A percentile compares a stretch with the other conserved stretches of the same genome.
Evolutionary conservation across 164 flowering plant species (phyloP).

Genomic region (Magnolia officinalis): DNA sequence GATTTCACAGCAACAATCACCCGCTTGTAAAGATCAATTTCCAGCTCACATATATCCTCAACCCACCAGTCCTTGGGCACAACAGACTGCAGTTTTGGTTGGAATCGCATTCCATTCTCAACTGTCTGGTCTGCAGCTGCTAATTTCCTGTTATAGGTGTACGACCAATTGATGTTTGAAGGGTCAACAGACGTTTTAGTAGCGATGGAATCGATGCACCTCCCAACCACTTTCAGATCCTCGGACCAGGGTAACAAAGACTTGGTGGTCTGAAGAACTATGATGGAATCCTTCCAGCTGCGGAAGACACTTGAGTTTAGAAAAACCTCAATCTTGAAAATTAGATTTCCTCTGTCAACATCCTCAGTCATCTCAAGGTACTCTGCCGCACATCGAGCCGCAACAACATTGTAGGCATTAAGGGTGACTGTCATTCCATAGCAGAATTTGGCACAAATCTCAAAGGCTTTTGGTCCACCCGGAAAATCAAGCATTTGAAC

Average conservation of each 20-base stretch:
- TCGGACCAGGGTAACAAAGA: slow-evolving; percentile 77
- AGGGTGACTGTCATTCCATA: slow-evolving; percentile 90
- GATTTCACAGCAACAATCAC: slow-evolving; percentile 72
- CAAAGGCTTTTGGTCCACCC: slow-evolving; percentile 84
- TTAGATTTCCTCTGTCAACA: slow-evolving; percentile 67
- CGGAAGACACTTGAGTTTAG: slow-evolving; percentile 74
- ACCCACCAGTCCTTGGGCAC: slow-evolving; percentile 96
- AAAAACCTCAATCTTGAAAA: slow-evolving; percentile 80
- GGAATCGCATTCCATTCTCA: slow-evolving; percentile 28
- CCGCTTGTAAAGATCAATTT: slow-evolving; percentile 68
- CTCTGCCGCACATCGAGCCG: slow-evolving; percentile 67
- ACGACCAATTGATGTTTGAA: slow-evolving; percentile 63
- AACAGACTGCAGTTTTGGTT: slow-evolving; percentile 24
- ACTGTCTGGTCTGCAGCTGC: slow-evolving; percentile 34
- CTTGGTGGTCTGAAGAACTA: slow-evolving; percentile 73
- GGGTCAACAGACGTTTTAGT: slow-evolving; percentile 82
- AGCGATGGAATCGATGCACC: slow-evolving; percentile 86
- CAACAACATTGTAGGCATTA: slow-evolving; percentile 83
- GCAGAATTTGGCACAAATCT: slow-evolving; percentile 88
- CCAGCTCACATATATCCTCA: slow-evolving; percentile 87
- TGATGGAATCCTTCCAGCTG: slow-evolving; percentile 91
- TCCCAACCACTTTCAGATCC: slow-evolving; percentile 70
- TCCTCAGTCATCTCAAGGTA: slow-evolving; percentile 65
- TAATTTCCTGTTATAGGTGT: slow-evolving; percentile 62
- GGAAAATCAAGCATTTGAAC: slow-evolving; percentile 59